A percentile compares a stretch with the other conserved stretches of the same genome.
phyloP scores from a whole-genome alignment of 768 basidiomycete genomes.

The Rhodotorula diobovata region DNA sequence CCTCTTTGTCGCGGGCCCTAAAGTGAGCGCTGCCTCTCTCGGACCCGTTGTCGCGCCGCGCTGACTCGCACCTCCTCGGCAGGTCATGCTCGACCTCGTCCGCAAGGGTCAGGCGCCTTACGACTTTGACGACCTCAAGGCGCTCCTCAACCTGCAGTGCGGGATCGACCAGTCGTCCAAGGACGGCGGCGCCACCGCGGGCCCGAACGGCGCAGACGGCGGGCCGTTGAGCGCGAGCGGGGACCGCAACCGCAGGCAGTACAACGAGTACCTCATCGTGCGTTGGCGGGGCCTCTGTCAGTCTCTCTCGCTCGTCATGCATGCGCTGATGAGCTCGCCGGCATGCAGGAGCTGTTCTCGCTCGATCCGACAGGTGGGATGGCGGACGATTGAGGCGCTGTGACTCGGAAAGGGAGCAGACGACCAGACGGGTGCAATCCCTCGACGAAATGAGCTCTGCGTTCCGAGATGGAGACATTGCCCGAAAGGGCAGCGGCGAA shows the following conservation, averaged over 20 bases:
- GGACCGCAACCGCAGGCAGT: conserved; percentile 19
- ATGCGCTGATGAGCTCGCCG: not conserved
- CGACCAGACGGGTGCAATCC: too few relatives aligned
- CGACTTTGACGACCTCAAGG: conserved; percentile 86
- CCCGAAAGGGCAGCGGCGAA: too few relatives aligned
- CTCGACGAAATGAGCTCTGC: too few relatives aligned
- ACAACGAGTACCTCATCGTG: conserved; percentile 34
- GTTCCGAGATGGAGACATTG: too few relatives aligned
- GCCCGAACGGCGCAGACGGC: conserved; percentile 1
- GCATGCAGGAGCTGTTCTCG: conserved; percentile 23
- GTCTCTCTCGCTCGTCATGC: not conserved
- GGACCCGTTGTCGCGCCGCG: not conserved
- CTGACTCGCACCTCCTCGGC: not conserved
- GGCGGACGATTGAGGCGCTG: conserved; percentile 10
- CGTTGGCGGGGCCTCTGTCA: not conserved
- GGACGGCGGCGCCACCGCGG: conserved; percentile 4
- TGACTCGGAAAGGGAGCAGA: not conserved
- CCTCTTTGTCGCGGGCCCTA: conserved; percentile 67
- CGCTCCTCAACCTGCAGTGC: conserved; percentile 83
- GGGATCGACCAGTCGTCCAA: conserved; percentile 61
- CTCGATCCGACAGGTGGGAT: conserved; percentile 28
- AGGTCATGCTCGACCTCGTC: conserved; percentile 75
- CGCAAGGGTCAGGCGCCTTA: conserved; percentile 59
- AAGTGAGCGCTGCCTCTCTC: conserved; percentile 53
- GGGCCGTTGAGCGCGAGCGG: not conserved